Percentiles rank a stretch among this genome's conserved stretches.
phyloP scores from a whole-genome alignment of 2,329 filamentous ascomycete species.

The Lecanosticta acicola region DNA sequence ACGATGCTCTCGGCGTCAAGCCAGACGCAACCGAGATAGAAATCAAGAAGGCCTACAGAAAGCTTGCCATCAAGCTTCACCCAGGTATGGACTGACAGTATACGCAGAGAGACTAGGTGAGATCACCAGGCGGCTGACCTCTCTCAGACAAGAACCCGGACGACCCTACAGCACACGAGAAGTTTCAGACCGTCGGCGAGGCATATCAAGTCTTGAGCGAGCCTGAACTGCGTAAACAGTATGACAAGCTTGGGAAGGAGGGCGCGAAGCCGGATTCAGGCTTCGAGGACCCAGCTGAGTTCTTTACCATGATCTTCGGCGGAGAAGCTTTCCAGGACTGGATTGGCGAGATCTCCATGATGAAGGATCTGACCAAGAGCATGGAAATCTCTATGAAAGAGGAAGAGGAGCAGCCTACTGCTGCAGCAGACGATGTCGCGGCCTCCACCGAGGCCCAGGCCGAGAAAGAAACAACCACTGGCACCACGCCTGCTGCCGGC shows the following conservation, averaged over 20 bases:
- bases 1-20: slow-evolving; percentile 76
- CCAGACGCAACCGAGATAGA: slow-evolving; percentile 82
- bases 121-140: slow-evolving; percentile 1
- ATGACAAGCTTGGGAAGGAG: slow-evolving; percentile 97
- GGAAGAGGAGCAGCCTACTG: slow-evolving; percentile 59
- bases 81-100: slow-evolving; percentile 45
- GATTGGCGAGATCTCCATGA: slow-evolving; percentile 96
- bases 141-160: slow-evolving; percentile 87
- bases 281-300: slow-evolving; percentile 91
- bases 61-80: slow-evolving; percentile 87
- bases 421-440: slow-evolving; percentile 30
- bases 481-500: slow-evolving; percentile 16
- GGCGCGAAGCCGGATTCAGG: slow-evolving; percentile 83
- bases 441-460: slow-evolving; percentile 43
- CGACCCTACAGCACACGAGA: slow-evolving; percentile 86
- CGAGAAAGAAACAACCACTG: slow-evolving; percentile 17
- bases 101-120: background rate
- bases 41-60: slow-evolving; percentile 93
- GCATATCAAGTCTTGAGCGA: slow-evolving; percentile 81
- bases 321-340: slow-evolving; percentile 93
- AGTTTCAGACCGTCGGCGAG: slow-evolving; percentile 79
- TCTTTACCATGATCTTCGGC: slow-evolving; percentile 97
- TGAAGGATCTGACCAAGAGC: slow-evolving; percentile 95
- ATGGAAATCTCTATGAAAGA: slow-evolving; percentile 95
- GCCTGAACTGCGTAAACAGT: slow-evolving; percentile 77